Evolutionary conservation across 331 rosid species (phyloP).

Genomic region (Phaseolus coccineus): DNA sequence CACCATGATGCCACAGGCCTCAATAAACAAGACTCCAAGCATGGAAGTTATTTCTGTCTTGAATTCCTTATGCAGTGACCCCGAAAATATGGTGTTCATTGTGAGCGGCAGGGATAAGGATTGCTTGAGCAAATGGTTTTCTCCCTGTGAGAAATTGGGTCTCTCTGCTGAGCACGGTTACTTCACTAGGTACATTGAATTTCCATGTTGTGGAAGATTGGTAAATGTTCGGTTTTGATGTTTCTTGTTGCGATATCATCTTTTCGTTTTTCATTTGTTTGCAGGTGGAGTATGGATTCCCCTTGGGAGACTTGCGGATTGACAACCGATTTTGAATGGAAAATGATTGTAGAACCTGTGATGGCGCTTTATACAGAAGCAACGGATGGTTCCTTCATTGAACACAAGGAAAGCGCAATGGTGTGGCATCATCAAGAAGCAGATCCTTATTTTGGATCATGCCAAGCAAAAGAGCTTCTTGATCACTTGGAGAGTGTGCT

Average conservation of each 20-base stretch:
- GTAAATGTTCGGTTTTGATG: background rate
- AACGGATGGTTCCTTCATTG: conserved; percentile 81
- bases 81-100: conserved; percentile 64
- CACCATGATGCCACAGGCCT: conserved; percentile 65
- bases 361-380: conserved; percentile 78
- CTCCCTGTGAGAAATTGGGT: conserved; percentile 69
- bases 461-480: conserved; percentile 79
- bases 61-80: conserved; percentile 68
- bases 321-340: conserved; percentile 65
- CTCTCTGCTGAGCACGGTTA: conserved; percentile 81
- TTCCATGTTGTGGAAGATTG: background rate
- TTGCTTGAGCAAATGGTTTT: conserved; percentile 66
- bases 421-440: conserved; percentile 81
- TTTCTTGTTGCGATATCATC: background rate
- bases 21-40: conserved; percentile 60
- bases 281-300: conserved; percentile 66
- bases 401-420: conserved; percentile 73
- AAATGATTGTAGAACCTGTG: conserved; percentile 62
- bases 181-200: conserved; percentile 65
- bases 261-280: conserved; percentile 1
- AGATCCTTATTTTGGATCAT: conserved; percentile 67
- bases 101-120: conserved; percentile 78
- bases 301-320: conserved; percentile 60
- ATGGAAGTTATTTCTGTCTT: conserved; percentile 58
- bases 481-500: conserved; percentile 80